phyloP scores from a whole-genome alignment of 1,284 basidiomycete species.

The Boletellus deceptivus region DNA sequence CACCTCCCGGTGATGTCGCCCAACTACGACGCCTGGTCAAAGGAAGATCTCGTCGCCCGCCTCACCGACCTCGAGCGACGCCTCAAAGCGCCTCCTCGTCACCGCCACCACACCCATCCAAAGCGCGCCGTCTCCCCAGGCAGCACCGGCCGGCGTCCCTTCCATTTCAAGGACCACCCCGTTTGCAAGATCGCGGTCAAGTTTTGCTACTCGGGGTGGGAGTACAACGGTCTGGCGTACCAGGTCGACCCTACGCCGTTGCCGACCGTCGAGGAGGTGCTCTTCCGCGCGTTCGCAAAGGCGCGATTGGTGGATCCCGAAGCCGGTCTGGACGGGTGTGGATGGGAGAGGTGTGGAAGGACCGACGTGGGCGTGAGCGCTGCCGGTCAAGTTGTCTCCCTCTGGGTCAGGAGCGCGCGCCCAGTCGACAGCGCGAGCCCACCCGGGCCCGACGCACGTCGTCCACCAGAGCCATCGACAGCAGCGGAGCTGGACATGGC shows the following conservation, averaged over 20 bases:
- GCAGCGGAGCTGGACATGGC: not conserved
- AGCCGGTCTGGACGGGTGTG: constrained; percentile 80
- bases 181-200: constrained; percentile 89
- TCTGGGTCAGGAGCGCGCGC: constrained; percentile 80
- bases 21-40: constrained; percentile 58
- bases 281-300: constrained; percentile 81
- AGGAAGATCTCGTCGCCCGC: constrained; percentile 65
- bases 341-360: constrained; percentile 88
- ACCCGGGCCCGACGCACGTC: not conserved
- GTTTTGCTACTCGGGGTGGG: constrained; percentile 90
- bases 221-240: constrained; percentile 88
- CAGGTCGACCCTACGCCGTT: constrained; percentile 69
- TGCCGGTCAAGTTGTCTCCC: constrained; percentile 89
- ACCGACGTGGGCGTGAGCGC: constrained; percentile 96
- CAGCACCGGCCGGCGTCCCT: constrained; percentile 32
- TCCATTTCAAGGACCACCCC: constrained; percentile 69
- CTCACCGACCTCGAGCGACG: constrained; percentile 51
- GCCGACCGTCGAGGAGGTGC: constrained; percentile 88
- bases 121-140: constrained; percentile 6
- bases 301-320: constrained; percentile 73
- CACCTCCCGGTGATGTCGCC: constrained; percentile 31
- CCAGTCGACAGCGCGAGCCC: not conserved
- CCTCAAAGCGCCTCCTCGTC: constrained; percentile 7
- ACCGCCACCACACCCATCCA: constrained; percentile 1
- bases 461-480: not conserved